Percentiles rank a stretch among this genome's conserved stretches.
Evolutionary conservation across 306 rosid species (phyloP).

Genomic region (Potentilla sterilis): DNA sequence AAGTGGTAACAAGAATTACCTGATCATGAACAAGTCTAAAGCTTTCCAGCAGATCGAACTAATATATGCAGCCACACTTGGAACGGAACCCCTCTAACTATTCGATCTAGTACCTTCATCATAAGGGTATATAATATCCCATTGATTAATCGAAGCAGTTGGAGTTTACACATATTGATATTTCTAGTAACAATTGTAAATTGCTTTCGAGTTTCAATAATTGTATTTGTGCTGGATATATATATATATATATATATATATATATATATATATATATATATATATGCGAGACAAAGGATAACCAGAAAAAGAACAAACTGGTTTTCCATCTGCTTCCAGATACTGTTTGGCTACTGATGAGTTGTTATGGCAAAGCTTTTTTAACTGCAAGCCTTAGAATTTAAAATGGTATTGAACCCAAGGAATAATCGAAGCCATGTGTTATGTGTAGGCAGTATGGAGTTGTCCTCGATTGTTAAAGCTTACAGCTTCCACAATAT

Average conservation of each 20-base stretch:
- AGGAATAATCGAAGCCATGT: slow-evolving; percentile 17
- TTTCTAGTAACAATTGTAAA: too few species aligned
- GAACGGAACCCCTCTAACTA: neutral
- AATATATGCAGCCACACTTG: neutral
- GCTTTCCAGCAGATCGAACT: neutral
- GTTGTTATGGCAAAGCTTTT: neutral
- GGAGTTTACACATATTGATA: neutral
- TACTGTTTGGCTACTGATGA: neutral
- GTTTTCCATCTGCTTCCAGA: neutral
- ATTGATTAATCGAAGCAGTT: neutral
- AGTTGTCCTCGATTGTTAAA: neutral
- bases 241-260: neutral
- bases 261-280: too few species aligned
- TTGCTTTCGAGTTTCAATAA: too few species aligned
- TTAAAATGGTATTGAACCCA: neutral
- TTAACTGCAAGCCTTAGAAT: neutral
- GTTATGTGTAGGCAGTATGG: neutral
- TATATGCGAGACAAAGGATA: neutral
- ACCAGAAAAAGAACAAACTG: neutral
- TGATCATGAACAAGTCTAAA: neutral
- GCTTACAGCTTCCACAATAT: too few species aligned
- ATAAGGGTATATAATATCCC: neutral
- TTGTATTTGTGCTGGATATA: neutral
- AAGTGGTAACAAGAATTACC: neutral
- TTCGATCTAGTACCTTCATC: neutral